Evolutionary conservation across 371 early-diverging fungal genomes (phyloP).

Genomic region (Haplosporangium sp.): DNA sequence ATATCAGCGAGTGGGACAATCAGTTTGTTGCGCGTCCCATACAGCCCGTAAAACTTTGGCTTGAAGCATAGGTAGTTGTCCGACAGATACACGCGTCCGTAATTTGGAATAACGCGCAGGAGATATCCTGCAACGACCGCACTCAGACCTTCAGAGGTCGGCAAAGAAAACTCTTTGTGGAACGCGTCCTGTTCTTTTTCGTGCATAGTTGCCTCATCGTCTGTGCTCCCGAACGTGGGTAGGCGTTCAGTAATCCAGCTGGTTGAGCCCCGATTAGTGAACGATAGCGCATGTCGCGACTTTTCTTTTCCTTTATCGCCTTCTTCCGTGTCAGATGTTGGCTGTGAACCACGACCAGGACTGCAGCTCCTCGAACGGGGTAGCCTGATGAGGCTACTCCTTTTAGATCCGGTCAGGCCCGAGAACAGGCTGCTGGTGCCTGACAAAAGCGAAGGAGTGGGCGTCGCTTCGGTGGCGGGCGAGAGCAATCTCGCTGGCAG

Average conservation of each 20-base stretch:
- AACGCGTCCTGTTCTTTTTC: conserved; percentile 59
- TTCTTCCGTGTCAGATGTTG: conserved; percentile 38
- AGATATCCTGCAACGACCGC: conserved; percentile 64
- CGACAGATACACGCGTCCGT: conserved; percentile 78
- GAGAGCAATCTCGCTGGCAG: background rate
- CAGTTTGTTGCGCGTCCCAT: conserved; percentile 62
- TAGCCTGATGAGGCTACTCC: conserved; percentile 6
- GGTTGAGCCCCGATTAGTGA: conserved; percentile 34
- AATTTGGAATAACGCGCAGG: conserved; percentile 61
- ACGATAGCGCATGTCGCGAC: conserved; percentile 27
- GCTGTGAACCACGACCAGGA: conserved; percentile 44
- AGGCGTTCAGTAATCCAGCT: conserved; percentile 43
- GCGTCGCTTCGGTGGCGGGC: background rate
- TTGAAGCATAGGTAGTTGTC: conserved; percentile 73
- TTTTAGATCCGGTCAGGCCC: conserved; percentile 10
- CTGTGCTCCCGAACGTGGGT: conserved; percentile 14
- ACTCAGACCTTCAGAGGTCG: conserved; percentile 65
- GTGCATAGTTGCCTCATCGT: conserved; percentile 10
- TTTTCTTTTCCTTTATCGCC: conserved; percentile 47
- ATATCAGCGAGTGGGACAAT: conserved; percentile 59
- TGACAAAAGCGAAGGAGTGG: conserved; percentile 6
- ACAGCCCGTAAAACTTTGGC: conserved; percentile 65
- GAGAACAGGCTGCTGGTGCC: conserved; percentile 19
- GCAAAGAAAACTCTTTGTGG: conserved; percentile 69
- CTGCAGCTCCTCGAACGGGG: conserved; percentile 24